Percentiles rank a stretch among this genome's conserved stretches.
These are phyloP conservation scores for Bjerkandera adusta DNA, from an alignment of 1,284 basidiomycete species.

Conservation along the genomic window DNA sequence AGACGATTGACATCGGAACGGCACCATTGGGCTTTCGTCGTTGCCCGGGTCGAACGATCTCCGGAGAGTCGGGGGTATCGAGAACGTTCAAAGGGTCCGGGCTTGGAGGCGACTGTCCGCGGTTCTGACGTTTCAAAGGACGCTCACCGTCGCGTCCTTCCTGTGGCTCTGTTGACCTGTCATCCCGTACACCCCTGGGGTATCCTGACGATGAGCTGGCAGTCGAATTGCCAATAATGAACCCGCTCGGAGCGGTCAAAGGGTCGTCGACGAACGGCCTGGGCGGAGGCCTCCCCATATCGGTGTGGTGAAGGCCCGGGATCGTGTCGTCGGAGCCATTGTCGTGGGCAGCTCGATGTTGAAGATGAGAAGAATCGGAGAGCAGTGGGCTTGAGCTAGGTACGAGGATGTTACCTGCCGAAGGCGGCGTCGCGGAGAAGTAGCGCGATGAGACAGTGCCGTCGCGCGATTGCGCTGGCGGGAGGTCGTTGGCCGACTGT, in stretches of 20 bases:
- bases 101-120: constrained; percentile 36
- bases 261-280: constrained; percentile 44
- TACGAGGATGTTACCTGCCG: constrained; percentile 58
- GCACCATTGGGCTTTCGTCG: constrained; percentile 40
- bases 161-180: constrained; percentile 17
- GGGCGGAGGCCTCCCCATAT: constrained; percentile 36
- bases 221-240: constrained; percentile 40
- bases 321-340: constrained; percentile 39
- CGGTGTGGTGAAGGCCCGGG: constrained; percentile 36
- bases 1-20: constrained; percentile 38
- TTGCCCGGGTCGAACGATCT: constrained; percentile 49
- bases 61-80: constrained; percentile 53
- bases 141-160: constrained; percentile 50
- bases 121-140: constrained; percentile 66
- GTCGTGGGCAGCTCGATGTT: constrained; percentile 33
- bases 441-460: constrained; percentile 46
- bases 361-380: constrained; percentile 40
- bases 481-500: constrained; percentile 15
- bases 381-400: constrained; percentile 68
- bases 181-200: constrained; percentile 33
- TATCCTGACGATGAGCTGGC: constrained; percentile 50
- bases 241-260: constrained; percentile 58
- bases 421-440: constrained; percentile 36
- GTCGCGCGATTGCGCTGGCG: constrained; percentile 58
- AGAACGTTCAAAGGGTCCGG: constrained; percentile 39